These are phyloP conservation scores for Neocallimastix lanati DNA, from an alignment of 192 early-diverging fungal genomes.

Conservation along the genomic window DNA sequence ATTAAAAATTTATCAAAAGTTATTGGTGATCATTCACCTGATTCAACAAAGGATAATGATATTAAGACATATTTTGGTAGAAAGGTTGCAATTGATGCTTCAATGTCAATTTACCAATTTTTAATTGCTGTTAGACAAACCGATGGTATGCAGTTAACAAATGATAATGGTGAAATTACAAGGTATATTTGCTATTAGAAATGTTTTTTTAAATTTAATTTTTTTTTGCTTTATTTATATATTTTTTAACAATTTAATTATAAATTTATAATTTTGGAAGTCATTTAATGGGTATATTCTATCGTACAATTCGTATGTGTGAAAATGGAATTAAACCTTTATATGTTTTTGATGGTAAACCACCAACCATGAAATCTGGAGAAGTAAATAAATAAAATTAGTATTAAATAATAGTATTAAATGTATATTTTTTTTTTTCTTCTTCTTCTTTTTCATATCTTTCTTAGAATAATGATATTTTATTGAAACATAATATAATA, in stretches of 20 bases:
- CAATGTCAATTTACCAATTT: conserved; percentile 97
- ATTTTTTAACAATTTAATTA: background rate
- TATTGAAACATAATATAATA: too few relatives aligned
- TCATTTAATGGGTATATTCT: conserved; percentile 92
- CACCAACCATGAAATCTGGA: conserved; percentile 74
- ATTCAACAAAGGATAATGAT: conserved; percentile 59
- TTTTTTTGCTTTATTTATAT: background rate
- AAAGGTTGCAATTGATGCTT: conserved; percentile 94
- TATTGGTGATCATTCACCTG: conserved; percentile 77
- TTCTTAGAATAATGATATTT: too few relatives aligned
- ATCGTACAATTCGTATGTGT: conserved; percentile 89
- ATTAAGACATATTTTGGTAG: conserved; percentile 80
- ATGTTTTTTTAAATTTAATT: too few relatives aligned
- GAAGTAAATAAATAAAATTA: conserved; percentile 64
- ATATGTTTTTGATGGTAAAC: conserved; percentile 98
- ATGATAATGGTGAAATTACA: conserved; percentile 79
- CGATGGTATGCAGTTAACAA: conserved; percentile 78
- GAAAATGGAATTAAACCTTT: conserved; percentile 90
- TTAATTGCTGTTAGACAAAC: conserved; percentile 79
- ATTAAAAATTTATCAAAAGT: conserved; percentile 79
- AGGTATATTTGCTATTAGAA: conserved; percentile 25
- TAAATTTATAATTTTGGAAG: conserved; percentile 13
- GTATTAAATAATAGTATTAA: too few relatives aligned
- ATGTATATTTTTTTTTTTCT: too few relatives aligned
- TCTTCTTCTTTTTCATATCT: too few relatives aligned